Percentiles rank a stretch among this genome's conserved stretches.
Evolutionary conservation across 257 asterid species (phyloP).

Genomic region (Nicotiana sylvestris): DNA sequence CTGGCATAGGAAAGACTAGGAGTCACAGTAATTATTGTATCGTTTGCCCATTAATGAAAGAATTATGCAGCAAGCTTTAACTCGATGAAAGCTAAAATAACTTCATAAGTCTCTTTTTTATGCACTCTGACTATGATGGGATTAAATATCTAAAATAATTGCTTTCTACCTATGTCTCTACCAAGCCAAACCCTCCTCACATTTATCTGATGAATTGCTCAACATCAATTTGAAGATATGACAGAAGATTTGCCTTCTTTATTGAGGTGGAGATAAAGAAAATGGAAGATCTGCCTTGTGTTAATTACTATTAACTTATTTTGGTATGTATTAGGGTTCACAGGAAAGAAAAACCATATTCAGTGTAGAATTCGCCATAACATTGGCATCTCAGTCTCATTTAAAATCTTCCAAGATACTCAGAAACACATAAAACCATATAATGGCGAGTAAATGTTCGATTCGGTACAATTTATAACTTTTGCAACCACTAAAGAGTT

Average conservation of each 20-base stretch:
- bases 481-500: background rate
- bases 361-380: background rate
- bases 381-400: background rate
- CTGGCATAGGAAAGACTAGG: background rate
- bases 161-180: background rate
- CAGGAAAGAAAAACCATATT: background rate
- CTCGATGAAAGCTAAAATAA: background rate
- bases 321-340: background rate
- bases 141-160: background rate
- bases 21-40: background rate
- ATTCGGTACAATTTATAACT: background rate
- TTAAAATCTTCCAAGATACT: background rate
- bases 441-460: background rate
- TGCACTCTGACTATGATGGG: background rate
- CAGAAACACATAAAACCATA: background rate
- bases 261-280: background rate
- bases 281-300: background rate
- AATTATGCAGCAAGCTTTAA: background rate
- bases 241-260: background rate
- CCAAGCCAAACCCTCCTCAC: background rate
- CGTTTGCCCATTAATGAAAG: background rate
- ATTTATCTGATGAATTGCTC: background rate
- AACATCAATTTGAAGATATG: background rate
- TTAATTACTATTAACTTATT: background rate
- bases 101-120: background rate